Evolutionary conservation across 139 green algal species (phyloP).

Genomic region (Ettlia oleoabundans): DNA sequence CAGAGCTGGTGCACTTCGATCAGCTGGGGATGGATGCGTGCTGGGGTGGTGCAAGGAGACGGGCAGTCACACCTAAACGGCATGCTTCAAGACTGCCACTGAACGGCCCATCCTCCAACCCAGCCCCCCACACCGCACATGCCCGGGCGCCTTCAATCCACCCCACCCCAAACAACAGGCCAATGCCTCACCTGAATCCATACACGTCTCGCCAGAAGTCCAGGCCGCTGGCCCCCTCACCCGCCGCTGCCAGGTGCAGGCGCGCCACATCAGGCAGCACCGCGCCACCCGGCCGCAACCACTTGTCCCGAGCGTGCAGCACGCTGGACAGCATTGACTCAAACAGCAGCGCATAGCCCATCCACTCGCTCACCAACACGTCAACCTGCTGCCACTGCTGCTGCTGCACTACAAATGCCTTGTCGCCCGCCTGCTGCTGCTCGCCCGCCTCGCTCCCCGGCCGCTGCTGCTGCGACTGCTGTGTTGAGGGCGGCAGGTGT

Average conservation of each 20-base stretch:
- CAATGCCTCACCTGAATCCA: slow-evolving; percentile 82
- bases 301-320: slow-evolving; percentile 69
- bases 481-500: slow-evolving; percentile 2
- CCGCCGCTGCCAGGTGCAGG: slow-evolving; percentile 79
- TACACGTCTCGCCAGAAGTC: slow-evolving; percentile 94
- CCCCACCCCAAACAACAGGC: neutral
- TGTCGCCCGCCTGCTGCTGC: neutral
- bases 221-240: slow-evolving; percentile 51
- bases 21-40: no score
- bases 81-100: no score
- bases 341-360: slow-evolving; percentile 97
- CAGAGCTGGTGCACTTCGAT: no score
- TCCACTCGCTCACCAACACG: slow-evolving; percentile 96
- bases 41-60: no score
- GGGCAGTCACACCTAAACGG: no score
- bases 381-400: slow-evolving; percentile 57
- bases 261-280: slow-evolving; percentile 88
- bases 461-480: neutral
- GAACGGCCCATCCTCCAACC: neutral
- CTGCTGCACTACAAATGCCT: no score
- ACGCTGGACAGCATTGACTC: slow-evolving; percentile 97
- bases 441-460: neutral
- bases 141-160: neutral
- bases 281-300: slow-evolving; percentile 85
- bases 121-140: neutral